Conservation (phyloP, 2,329 filamentous ascomycete genomes). For the Fusarium sp. region DNA sequence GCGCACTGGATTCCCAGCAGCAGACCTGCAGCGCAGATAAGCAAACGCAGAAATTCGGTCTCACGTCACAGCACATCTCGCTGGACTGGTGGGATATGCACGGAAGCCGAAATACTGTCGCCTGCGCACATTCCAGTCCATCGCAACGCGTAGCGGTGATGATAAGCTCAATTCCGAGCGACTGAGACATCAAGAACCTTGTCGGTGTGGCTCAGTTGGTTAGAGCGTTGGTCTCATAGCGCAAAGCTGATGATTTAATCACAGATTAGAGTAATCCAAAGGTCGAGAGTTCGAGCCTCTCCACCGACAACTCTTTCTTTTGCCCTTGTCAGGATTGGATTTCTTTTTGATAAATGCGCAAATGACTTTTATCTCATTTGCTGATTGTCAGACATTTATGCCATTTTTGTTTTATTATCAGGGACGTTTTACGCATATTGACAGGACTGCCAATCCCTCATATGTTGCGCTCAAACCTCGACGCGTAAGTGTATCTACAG, state of each 20-base stretch:
- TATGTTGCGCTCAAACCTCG: no score
- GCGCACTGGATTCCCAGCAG: rapidly evolving
- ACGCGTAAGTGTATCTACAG: no score
- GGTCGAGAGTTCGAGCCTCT: conserved; percentile 2
- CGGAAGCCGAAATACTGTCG: no score
- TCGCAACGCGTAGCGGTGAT: rapidly evolving
- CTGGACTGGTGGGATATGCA: rapidly evolving
- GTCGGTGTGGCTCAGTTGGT: neutral
- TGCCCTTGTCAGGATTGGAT: rapidly evolving
- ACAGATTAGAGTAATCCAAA: neutral
- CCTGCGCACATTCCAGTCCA: rapidly evolving
- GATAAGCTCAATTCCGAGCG: rapidly evolving
- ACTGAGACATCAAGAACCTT: neutral
- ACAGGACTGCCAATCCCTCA: rapidly evolving
- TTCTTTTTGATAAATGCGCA: neutral
- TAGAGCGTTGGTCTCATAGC: neutral
- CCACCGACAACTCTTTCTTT: neutral
- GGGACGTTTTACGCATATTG: no score
- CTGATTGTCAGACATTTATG: neutral
- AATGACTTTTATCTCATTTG: neutral
- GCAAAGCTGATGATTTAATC: neutral
- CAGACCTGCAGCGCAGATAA: rapidly evolving
- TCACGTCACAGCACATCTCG: rapidly evolving
- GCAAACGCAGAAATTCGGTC: rapidly evolving
- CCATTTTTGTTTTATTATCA: rapidly evolving